These are phyloP conservation scores for Gynandropsis gynandra DNA, from an alignment of 345 rosid species.

Conservation along the genomic window DNA sequence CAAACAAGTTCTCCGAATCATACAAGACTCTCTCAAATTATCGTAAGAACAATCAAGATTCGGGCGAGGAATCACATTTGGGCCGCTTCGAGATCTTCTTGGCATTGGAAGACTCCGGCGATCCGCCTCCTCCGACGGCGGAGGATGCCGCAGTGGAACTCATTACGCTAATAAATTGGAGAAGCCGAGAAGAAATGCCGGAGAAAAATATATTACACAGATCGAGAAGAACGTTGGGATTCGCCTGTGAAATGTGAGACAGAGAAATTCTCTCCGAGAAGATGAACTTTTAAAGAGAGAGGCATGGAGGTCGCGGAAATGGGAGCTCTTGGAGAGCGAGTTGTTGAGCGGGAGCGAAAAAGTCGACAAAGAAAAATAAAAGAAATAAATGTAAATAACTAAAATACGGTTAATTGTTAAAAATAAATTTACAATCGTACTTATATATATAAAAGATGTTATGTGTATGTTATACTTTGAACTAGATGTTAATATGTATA, in stretches of 20 bases:
- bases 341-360: no score
- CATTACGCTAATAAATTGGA: slow-evolving; percentile 23
- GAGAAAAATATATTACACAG: slow-evolving; percentile 4
- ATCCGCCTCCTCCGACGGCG: slow-evolving; percentile 50
- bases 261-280: not conserved
- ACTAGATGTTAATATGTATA: no score
- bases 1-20: not conserved
- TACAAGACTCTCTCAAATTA: not conserved
- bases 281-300: slow-evolving; percentile 9
- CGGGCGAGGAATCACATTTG: slow-evolving; percentile 45
- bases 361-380: no score
- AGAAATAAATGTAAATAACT: no score
- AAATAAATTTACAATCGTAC: no score
- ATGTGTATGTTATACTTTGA: no score
- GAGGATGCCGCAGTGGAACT: slow-evolving; percentile 48
- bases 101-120: slow-evolving; percentile 59
- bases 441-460: no score
- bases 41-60: not conserved
- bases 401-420: no score
- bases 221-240: slow-evolving; percentile 11
- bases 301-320: no score
- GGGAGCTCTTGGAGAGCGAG: no score
- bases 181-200: not conserved
- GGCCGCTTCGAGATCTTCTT: slow-evolving; percentile 75
- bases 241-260: slow-evolving; percentile 2